Base-by-base conservation (phyloP, 768 basidiomycete species). In the Mycena belliarum region DNA sequence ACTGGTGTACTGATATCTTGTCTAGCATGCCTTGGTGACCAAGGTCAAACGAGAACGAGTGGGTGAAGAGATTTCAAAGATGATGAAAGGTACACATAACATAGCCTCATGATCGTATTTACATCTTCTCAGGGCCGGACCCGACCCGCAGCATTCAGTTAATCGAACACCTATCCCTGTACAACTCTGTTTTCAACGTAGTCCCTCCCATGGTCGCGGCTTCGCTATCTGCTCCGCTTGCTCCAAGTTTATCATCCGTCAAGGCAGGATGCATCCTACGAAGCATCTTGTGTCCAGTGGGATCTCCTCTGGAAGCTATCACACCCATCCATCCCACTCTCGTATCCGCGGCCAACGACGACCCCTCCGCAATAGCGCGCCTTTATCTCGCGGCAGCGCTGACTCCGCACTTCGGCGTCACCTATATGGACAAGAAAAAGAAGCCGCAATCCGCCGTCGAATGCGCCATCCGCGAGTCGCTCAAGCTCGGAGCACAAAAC, bases 31-130 rank as follows among this genome's bases (percentile, higher is more conserved):
- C 0, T 73, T 97, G 16, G 75, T 83, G 11, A 78, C 76, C 2
- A 97, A 98, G 69, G 91, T 99, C 44, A 89, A 89, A 32, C 83
- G 93, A 49, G 97, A 98, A 74, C 83, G 97, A 18, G 84, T 95
- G 6, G 95, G 95, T 0, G 90, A 90, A 60, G 97, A 99, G 71
- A 66, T 98, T 15, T 83, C 89, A 60, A 99, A 98, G 71, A 98
- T 98, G 91, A 80, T 98, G 69, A 86, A 86, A 77, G 88, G 96
- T 88, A 44, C 23, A 47, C 37, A 49, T 28, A 16, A 33, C n/a
- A 59, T 51, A 29, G 12, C 59, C 28, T 9, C 49, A 53, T 44
- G 25, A 49, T 40, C 46, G 24, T 51, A 53, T 43, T 55, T 23
- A 49, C 12, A 61, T 49, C 38, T n/a, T 25, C 16, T 21, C 57